Base-by-base conservation (phyloP, 2,329 filamentous ascomycete genomes). In the Trichoderma polysporum region DNA sequence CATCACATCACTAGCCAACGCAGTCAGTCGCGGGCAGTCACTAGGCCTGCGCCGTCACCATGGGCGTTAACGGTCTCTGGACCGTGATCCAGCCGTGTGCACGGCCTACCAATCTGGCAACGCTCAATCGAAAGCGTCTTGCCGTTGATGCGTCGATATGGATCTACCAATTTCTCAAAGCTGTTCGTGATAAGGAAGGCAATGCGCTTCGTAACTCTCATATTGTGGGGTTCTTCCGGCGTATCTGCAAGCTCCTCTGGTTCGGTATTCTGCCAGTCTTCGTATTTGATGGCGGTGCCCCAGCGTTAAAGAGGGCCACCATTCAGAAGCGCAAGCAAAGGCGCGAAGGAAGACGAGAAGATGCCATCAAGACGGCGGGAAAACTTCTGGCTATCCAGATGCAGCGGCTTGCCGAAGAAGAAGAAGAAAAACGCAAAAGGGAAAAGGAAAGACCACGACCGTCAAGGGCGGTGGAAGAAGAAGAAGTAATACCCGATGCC, bases 81-180 rank as follows among this genome's bases (percentile, higher is more conserved):
- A 94, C 92, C 70, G 93, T 99, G 61, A 85, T 98, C 71, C 92
- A 97, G 80, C 95, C 95, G 53, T 97, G 93, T 76, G 95, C 95
- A 56, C 91, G 95, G 41, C 96, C 95, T 22, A 97, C 96, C 70
- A 97, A 97, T 79, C 90, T 99, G 73, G 94, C 96, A 73, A 97
- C 94, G 15, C 88, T 99, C 68, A 98, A 98, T 78, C 92, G 91
- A 73, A 97, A 97, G 81, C 93, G 95, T 17, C 90, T 99, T 58
- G 96, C 95, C 54, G 93, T 99, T 71, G 95, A 99, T 80, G 95
- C 96, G 67, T 97, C 94, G 13, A 99, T 99, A 77, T 99, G 95
- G 95, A 98, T 99, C 73, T 99, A 99, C 84, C 95, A 99, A 76
- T 99, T 99, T 75, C 88, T 99, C 73, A 99, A 99, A 82, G 95